These are phyloP conservation scores for Schizopora paradoxa DNA, from an alignment of 1,284 basidiomycete genomes.

Conservation along the genomic window DNA sequence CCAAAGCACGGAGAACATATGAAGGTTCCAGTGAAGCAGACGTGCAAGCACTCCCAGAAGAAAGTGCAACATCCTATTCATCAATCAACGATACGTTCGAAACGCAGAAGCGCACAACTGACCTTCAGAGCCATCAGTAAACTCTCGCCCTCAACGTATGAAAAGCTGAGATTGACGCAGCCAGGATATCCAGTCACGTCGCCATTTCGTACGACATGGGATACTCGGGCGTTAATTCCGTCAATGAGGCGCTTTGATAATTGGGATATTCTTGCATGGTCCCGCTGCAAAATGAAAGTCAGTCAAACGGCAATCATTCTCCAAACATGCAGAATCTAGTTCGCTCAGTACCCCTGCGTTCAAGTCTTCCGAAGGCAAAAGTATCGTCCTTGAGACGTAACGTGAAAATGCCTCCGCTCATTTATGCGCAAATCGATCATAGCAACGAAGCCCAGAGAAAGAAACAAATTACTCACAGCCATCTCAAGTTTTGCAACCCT, in stretches of 20 bases:
- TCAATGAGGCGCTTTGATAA: conserved; percentile 82
- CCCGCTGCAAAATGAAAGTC: conserved; percentile 48
- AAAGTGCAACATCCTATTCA: conserved; percentile 86
- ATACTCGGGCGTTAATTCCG: conserved; percentile 79
- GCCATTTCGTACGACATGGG: conserved; percentile 92
- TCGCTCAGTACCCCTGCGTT: conserved; percentile 88
- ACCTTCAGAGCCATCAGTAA: conserved; percentile 98
- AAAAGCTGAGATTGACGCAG: conserved; percentile 93
- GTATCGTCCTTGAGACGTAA: conserved; percentile 35
- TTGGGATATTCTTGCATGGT: conserved; percentile 72
- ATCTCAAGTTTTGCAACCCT: conserved; percentile 91
- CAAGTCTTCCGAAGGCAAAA: conserved; percentile 19
- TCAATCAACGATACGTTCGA: conserved; percentile 2
- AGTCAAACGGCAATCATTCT: conserved; percentile 12
- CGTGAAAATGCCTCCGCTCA: conserved; percentile 33
- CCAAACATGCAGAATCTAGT: conserved; percentile 13
- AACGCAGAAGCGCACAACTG: conserved; percentile 35
- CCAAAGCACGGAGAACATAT: conserved; percentile 95
- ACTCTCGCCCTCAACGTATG: conserved; percentile 97
- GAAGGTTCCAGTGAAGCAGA: conserved; percentile 98
- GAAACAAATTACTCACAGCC: conserved; percentile 57
- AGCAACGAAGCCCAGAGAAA: conserved; percentile 17
- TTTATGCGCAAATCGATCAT: too few species aligned
- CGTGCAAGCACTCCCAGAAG: conserved; percentile 97
- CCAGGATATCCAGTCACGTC: conserved; percentile 85